Base-by-base conservation (phyloP, 495 filamentous ascomycete genomes). In the Aspergillus conjunctus region DNA sequence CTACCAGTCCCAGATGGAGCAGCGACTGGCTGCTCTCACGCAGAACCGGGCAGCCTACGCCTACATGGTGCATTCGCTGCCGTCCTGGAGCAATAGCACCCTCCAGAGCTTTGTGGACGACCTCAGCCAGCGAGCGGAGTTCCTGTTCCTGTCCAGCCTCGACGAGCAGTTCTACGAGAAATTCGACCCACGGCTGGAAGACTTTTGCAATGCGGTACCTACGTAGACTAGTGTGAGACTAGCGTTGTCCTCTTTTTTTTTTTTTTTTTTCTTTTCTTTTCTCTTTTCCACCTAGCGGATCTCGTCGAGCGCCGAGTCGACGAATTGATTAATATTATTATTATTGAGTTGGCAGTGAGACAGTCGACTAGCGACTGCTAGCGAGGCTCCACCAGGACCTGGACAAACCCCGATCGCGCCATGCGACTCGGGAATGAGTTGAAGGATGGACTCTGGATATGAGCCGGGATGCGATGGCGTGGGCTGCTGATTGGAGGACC, bases 31-130 rank as follows among this genome's bases (percentile, higher is more conserved):
- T 1, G 37, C 54, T 1, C 48, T 58, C 26, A 20, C 34, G 4
- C 18, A 11, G 7, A 33, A 55, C 15, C 61, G 61, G 26, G 48
- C 20, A 20, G 17, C 21, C 9, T 59, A 48, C 33, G 56, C 56
- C 7, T 63, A 63, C 46, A 63, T 63, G n/a, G 50, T 63, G 41
- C 61, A 63, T 22, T 59, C 55, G 22, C 56, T 63, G 22, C 56
- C 56, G 7, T 12, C 17, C 14, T 58, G 58, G 44, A 31, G 51
- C 30, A 59, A 56, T n/a, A 22, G 33, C 56, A 56, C 15, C 4
- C 46, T 63, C 8, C 33, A 54, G 6, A 26, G 15, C 2, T 44
- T 63, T 7, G 61, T 63, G 10, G 44, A 59, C 52, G 32, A 34
- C 22, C 22, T 59, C 51, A 63, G 61, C 39, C 51, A 30, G 7